These are phyloP conservation scores for Dactylellina leptospora DNA, from an alignment of 2,329 filamentous ascomycete genomes.

Conservation along the genomic window DNA sequence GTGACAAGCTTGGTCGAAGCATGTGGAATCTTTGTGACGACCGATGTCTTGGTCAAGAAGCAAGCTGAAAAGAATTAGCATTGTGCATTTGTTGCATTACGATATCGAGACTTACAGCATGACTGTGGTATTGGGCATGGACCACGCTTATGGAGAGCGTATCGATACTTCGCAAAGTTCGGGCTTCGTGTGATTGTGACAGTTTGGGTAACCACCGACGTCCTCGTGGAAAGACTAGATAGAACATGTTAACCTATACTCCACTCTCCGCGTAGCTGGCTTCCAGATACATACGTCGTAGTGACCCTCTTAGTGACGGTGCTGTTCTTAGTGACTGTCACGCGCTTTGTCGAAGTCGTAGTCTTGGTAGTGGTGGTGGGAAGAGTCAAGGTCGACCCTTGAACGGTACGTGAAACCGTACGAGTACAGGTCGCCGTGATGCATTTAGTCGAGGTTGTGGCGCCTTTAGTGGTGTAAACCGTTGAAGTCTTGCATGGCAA, in stretches of 20 bases:
- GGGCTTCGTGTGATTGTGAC: constrained; percentile 1
- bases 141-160: background rate
- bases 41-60: constrained; percentile 5
- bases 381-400: background rate
- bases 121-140: background rate
- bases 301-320: background rate
- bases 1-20: background rate
- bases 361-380: constrained; percentile 11
- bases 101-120: background rate
- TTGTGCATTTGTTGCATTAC: background rate
- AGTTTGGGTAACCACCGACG: background rate
- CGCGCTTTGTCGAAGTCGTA: background rate
- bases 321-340: background rate
- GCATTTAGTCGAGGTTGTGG: background rate
- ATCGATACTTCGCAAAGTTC: background rate
- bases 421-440: constrained; percentile 1
- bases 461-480: background rate
- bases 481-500: constrained; percentile 7
- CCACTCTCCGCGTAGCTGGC: background rate
- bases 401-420: background rate
- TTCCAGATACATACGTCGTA: background rate
- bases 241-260: background rate
- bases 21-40: constrained; percentile 2
- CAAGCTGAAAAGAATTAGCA: constrained; percentile 2
- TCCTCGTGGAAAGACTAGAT: background rate